These are phyloP conservation scores for Fusarium tjaetaba DNA, from an alignment of 2,329 filamentous ascomycete species.

Conservation along the genomic window DNA sequence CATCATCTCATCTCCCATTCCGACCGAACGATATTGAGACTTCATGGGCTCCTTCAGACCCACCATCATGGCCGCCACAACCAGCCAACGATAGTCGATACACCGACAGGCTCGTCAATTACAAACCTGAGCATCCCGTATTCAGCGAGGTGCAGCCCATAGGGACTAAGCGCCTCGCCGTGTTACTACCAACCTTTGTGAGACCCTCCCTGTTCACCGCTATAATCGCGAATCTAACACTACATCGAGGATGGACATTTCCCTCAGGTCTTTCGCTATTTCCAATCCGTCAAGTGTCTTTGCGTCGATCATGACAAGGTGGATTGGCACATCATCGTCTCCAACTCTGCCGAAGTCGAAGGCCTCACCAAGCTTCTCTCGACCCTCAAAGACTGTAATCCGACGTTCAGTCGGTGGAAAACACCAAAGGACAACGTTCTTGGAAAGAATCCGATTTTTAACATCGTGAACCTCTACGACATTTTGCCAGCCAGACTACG, in stretches of 20 bases:
- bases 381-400: not conserved
- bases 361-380: not conserved
- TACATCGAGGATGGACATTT: not conserved
- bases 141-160: not conserved
- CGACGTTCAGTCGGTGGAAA: not conserved
- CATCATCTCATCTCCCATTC: not conserved
- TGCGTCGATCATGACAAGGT: not conserved
- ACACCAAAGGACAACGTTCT: not conserved
- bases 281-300: not conserved
- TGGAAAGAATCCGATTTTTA: not conserved
- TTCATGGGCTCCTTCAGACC: not conserved
- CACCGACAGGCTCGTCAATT: not conserved
- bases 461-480: not conserved
- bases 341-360: not conserved
- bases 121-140: not conserved
- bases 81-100: not conserved
- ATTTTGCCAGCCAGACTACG: not conserved
- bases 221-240: fast-evolving
- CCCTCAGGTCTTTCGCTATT: not conserved
- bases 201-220: fast-evolving
- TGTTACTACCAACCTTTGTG: not conserved
- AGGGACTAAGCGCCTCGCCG: not conserved
- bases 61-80: not conserved
- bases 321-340: not conserved
- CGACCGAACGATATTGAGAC: not conserved